Evolutionary conservation across 371 early-diverging fungal species (phyloP).

Genomic region (Lichtheimia ramosa): DNA sequence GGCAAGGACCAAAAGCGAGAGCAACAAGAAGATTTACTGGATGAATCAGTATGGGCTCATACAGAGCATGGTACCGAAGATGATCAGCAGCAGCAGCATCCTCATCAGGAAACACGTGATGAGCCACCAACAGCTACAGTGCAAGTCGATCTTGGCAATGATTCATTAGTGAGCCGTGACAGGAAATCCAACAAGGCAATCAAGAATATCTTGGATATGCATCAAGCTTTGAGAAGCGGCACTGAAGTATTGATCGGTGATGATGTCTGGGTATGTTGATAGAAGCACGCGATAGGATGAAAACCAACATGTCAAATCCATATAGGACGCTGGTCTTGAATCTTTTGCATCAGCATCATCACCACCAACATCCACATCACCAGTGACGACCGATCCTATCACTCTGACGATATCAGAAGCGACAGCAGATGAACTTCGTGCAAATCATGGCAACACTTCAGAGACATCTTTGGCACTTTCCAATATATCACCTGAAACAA

Average conservation of each 20-base stretch:
- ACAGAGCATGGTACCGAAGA: conserved; percentile 9
- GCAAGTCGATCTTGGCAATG: no score
- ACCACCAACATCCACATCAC: conserved; percentile 8
- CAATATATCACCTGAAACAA: conserved; percentile 28
- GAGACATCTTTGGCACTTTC: background rate
- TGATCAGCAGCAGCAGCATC: background rate
- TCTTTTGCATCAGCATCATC: conserved; percentile 19
- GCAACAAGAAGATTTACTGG: conserved; percentile 25
- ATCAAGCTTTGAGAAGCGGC: conserved; percentile 52
- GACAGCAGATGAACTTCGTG: background rate
- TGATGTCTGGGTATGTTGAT: conserved; percentile 47
- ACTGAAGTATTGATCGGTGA: conserved; percentile 52
- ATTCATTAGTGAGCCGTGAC: no score
- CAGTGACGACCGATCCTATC: conserved; percentile 6
- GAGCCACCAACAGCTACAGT: background rate
- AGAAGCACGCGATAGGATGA: background rate
- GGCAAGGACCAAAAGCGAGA: conserved; percentile 13
- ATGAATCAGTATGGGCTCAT: conserved; percentile 32
- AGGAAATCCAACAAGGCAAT: conserved; percentile 15
- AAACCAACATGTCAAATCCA: no score
- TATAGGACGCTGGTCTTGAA: conserved; percentile 32
- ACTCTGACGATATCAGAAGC: conserved; percentile 5
- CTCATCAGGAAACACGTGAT: background rate
- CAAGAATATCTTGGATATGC: conserved; percentile 43
- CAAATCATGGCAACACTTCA: no score